Conservation (phyloP, 352 stramenopile species). For the Phytopythium aichiense region DNA sequence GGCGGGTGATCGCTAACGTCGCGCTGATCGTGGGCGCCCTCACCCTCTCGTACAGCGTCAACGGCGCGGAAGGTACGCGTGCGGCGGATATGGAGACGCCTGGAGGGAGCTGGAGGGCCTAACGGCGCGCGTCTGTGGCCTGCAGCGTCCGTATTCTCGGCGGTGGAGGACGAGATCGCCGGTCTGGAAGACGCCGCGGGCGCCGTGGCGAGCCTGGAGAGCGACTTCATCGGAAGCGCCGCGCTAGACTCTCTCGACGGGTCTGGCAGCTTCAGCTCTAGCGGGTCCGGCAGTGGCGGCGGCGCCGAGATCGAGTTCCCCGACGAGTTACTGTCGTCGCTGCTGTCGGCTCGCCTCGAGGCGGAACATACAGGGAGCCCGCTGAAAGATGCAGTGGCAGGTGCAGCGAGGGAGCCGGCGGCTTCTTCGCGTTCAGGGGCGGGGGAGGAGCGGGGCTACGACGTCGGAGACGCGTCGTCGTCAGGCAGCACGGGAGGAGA, state of each 20-base stretch:
- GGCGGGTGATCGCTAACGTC: neutral
- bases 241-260: constrained; percentile 2
- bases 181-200: neutral
- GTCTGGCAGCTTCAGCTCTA: neutral
- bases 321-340: neutral
- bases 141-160: neutral
- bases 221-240: constrained; percentile 4
- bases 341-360: neutral
- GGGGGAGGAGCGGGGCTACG: neutral
- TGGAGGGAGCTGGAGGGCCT: no score
- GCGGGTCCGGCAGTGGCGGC: constrained; percentile 4
- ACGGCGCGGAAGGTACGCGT: neutral
- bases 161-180: constrained; percentile 6
- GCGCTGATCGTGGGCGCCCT: neutral
- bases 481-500: neutral
- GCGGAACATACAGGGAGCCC: neutral
- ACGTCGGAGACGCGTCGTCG: neutral
- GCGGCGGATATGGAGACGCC: neutral
- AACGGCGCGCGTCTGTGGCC: no score
- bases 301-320: constrained; percentile 3
- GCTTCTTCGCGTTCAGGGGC: neutral
- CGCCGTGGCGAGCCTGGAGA: constrained; percentile 3
- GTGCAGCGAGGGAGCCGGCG: neutral
- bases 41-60: neutral
- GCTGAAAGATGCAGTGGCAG: neutral